Evolutionary conservation across 176 grass and related monocot species (phyloP), one percentile per base, ranked within the genome.

Genomic region (Ampelocalamus luodianensis): DNA sequence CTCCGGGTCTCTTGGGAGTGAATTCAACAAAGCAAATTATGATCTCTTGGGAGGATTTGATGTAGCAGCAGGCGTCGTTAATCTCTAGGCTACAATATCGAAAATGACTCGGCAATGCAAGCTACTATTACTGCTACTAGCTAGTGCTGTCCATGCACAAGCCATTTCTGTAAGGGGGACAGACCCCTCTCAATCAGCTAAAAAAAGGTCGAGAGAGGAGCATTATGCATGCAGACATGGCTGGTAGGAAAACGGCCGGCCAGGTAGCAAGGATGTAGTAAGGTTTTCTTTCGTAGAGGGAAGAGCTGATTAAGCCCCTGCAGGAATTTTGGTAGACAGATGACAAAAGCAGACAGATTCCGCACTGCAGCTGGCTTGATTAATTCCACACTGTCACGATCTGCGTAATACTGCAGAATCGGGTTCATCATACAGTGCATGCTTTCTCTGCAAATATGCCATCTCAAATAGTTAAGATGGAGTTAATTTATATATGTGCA

Each of bases 121-220:
- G 49, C 17, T 77, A 11, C 44, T 32, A 24, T 9, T 50, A 5
- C 36, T 58, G 18, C 34, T 18, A 1, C 20, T 48, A 22, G 24
- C 65, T 65, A 66, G 59, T 76, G 86, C 26, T 49, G 40, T 72
- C 55, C 50, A 67, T 69, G 79, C 39, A 76, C 48, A 55, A n/a
- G 85, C 78, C 61, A 49, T 66, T 49, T 8, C 45, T 83, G 66
- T n/a, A 53, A n/a, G 18, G 44, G 65, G 50, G 58, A 70, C 50
- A 32, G 14, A 23, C 13, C 61, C 40, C 65, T 40, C 72, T 74
- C 58, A 63, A 72, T 22, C 53, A 4, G 20, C n/a, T 17, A 38
- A 67, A 53, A 29, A 49, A 53, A 29, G 43, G 24, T 72, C 9
- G 17, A 68, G 11, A 42, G 20, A 39, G 11, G 46, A 68, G 46